Percentiles rank a stretch among this genome's conserved stretches.
Evolutionary conservation across 2,329 filamentous ascomycete genomes (phyloP).

Genomic region (Alternaria sp.): DNA sequence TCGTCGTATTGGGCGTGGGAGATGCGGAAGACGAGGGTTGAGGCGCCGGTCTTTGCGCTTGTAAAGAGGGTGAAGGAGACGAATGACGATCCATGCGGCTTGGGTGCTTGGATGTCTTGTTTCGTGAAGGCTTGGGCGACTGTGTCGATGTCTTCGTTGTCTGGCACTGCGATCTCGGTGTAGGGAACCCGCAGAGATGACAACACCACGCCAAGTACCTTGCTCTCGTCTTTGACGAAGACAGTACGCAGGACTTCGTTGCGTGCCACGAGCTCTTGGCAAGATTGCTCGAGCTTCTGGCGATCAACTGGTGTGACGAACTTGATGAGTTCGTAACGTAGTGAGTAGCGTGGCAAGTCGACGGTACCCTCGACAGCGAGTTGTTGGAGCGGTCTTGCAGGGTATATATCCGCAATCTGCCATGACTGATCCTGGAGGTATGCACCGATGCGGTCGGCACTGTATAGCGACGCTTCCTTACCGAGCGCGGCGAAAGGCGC

Average conservation of each 20-base stretch:
- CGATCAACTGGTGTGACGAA: slow-evolving; percentile 61
- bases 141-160: slow-evolving; percentile 58
- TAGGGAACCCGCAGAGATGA: slow-evolving; percentile 60
- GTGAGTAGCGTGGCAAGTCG: slow-evolving; percentile 64
- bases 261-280: slow-evolving; percentile 62
- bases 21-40: slow-evolving; percentile 64
- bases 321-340: slow-evolving; percentile 70
- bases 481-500: slow-evolving; percentile 61
- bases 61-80: slow-evolving; percentile 57
- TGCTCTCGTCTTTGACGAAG: slow-evolving; percentile 60
- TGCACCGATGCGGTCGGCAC: slow-evolving; percentile 58
- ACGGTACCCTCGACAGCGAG: slow-evolving; percentile 66
- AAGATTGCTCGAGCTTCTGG: slow-evolving; percentile 57
- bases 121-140: slow-evolving; percentile 63
- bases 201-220: slow-evolving; percentile 65
- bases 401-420: slow-evolving; percentile 63
- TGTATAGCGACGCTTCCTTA: slow-evolving; percentile 52
- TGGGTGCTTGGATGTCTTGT: slow-evolving; percentile 61
- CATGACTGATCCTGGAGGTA: slow-evolving; percentile 59
- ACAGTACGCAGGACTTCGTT: slow-evolving; percentile 72
- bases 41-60: slow-evolving; percentile 61
- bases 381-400: slow-evolving; percentile 64
- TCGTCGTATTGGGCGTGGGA: slow-evolving; percentile 75
- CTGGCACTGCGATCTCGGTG: slow-evolving; percentile 41
- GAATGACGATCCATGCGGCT: slow-evolving; percentile 61